phyloP scores from a whole-genome alignment of 2,329 filamentous ascomycete species.

The Didymella pinodella region DNA sequence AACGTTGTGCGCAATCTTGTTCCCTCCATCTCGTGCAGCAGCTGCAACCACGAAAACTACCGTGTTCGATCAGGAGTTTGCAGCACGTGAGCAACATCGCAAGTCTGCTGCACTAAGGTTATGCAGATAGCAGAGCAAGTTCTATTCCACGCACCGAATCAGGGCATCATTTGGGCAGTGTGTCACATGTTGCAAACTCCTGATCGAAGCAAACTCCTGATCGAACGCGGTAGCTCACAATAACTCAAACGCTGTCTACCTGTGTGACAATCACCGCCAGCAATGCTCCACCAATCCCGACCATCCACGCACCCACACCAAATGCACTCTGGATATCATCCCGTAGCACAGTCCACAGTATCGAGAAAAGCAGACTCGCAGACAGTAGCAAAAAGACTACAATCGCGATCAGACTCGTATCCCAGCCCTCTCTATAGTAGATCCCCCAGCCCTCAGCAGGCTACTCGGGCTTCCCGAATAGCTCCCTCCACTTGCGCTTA shows the following conservation, averaged over 20 bases:
- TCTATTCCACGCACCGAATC: too few relatives aligned
- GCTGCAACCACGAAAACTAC: too few relatives aligned
- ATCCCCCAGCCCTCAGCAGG: not conserved
- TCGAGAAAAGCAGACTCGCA: not conserved
- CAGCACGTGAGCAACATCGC: too few relatives aligned
- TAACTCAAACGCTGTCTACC: not conserved
- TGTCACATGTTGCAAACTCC: too few relatives aligned
- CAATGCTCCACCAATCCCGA: not conserved
- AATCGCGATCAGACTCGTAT: not conserved
- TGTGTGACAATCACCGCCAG: not conserved
- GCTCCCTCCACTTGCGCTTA: not conserved
- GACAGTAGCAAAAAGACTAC: not conserved
- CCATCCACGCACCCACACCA: not conserved
- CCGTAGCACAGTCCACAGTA: not conserved
- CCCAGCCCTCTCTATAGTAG: not conserved
- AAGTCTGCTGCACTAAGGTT: too few relatives aligned
- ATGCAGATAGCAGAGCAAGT: too few relatives aligned
- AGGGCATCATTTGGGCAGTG: too few relatives aligned
- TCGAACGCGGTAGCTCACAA: too few relatives aligned
- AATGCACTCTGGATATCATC: not conserved
- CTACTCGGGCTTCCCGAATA: not conserved
- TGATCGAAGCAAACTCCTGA: too few relatives aligned
- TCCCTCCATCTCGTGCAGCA: too few relatives aligned
- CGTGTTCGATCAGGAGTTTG: too few relatives aligned
- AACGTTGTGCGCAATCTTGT: too few relatives aligned